phyloP scores from a whole-genome alignment of 2,329 filamentous ascomycete genomes.

The Ophiostoma tasmaniense region DNA sequence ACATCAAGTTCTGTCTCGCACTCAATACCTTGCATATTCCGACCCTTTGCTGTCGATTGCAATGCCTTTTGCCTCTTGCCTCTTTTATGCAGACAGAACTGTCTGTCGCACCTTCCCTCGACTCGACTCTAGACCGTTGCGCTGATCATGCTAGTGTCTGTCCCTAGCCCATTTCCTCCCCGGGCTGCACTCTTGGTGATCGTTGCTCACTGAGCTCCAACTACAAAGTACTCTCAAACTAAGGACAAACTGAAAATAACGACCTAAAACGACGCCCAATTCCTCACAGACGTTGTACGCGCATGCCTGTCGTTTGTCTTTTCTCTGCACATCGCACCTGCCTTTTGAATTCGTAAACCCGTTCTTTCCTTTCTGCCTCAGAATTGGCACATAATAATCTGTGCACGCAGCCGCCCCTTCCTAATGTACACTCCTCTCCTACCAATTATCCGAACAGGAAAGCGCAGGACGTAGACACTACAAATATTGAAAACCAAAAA shows the following conservation, averaged over 20 bases:
- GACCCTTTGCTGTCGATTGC: too few relatives aligned
- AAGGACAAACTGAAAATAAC: neutral
- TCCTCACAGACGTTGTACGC: neutral
- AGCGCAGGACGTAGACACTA: neutral
- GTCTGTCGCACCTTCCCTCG: neutral
- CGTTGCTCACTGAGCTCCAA: neutral
- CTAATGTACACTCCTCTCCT: neutral
- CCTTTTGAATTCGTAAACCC: too few relatives aligned
- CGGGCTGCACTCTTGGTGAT: neutral
- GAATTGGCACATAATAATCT: too few relatives aligned
- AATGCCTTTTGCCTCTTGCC: neutral
- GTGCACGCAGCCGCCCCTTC: neutral
- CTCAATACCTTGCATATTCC: too few relatives aligned
- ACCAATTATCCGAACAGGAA: neutral
- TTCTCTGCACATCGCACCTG: too few relatives aligned
- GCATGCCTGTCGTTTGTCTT: neutral
- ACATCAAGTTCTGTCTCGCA: too few relatives aligned
- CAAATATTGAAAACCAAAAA: neutral
- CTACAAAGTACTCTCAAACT: neutral
- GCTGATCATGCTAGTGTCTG: neutral
- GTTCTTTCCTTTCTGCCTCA: too few relatives aligned
- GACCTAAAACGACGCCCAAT: too few relatives aligned
- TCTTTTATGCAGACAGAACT: neutral
- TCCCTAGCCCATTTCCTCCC: too few relatives aligned
- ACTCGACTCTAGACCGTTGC: conserved; percentile 3